Evolutionary conservation across 192 early-diverging fungal genomes (phyloP).

Genomic region (Coemansia sp.): DNA sequence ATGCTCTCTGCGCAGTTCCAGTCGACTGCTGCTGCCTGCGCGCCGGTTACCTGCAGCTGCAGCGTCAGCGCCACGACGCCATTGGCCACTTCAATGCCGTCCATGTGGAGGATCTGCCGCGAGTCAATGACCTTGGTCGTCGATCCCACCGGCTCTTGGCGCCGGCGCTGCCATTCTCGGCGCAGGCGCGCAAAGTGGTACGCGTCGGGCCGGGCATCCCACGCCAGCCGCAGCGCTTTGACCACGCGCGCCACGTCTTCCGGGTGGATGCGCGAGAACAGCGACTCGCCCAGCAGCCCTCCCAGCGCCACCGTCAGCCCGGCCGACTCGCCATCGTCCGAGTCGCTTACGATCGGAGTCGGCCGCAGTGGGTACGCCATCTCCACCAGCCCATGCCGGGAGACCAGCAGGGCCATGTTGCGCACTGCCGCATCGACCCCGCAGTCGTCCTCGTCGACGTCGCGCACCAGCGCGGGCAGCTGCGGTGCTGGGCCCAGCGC

Average conservation of each 20-base stretch:
- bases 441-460: constrained; percentile 2
- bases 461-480: constrained; percentile 30
- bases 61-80: constrained; percentile 51
- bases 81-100: constrained; percentile 54
- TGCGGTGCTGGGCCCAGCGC: constrained; percentile 38
- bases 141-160: constrained; percentile 2
- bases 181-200: constrained; percentile 55
- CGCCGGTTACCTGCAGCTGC: constrained; percentile 42
- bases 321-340: constrained; percentile 20
- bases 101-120: constrained; percentile 25
- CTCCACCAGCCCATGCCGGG: constrained; percentile 56
- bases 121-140: neutral
- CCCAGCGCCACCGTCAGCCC: constrained; percentile 37
- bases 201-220: constrained; percentile 53
- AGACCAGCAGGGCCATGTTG: constrained; percentile 54
- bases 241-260: constrained; percentile 51
- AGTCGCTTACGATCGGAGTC: constrained; percentile 22
- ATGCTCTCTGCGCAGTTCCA: constrained; percentile 40
- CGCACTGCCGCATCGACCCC: constrained; percentile 20
- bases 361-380: constrained; percentile 51
- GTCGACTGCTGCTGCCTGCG: constrained; percentile 19
- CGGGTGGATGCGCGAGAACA: constrained; percentile 54
- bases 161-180: constrained; percentile 55
- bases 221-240: constrained; percentile 51
- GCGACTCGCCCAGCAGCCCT: constrained; percentile 47